Base-by-base conservation (phyloP, 768 basidiomycete genomes). In the Suillus subaureus region DNA sequence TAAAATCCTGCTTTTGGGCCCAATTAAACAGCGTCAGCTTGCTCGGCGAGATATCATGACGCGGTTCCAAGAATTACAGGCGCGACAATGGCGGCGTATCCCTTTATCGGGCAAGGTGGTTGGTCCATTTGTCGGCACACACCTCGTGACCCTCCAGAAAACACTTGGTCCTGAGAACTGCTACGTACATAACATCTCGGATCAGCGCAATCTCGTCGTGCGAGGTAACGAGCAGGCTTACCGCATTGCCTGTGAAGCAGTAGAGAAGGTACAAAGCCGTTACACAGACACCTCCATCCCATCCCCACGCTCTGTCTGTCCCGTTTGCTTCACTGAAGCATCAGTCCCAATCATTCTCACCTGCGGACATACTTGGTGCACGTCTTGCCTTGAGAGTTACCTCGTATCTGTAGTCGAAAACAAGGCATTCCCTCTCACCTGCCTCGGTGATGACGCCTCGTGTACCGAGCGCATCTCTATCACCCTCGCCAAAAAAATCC, bases 311-410 rank as follows among this genome's bases (percentile, higher is more conserved):
- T 60, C 40, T 13, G 70, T 73, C 11, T 94, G 92, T 70, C 92
- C 92, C 0, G 87, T 92, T 4, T 94, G 92, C 73, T 85, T 93
- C 64, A 82, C 82, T 62, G 81, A 85, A 51, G 82, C 83, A 1
- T 76, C 83, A 0, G 73, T 81, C 1, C 88, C 89, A 0, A 73
- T 87, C 4, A 79, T 79, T 13, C 80, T 93, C 1, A 74, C 72
- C 12, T 94, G 92, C 67, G 86, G 89, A 2, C 92, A 94, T 73
- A 70, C 70, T 1, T 92, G 87, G 85, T 94, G 92, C 72, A 83
- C 83, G 43, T 66, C 79, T 4, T 94, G 92, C 72, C 72, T 94
- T 26, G 69, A 74, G 8, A 75, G 80, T 37, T 93, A 91, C 71
- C 79, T 94, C 23, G 72, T 75, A 3, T 83, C 90, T 1, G 80